Percentiles rank a stretch among this genome's conserved stretches.
These are phyloP conservation scores for Phialocephala subalpina DNA, from an alignment of 2,329 filamentous ascomycete genomes.

Conservation along the genomic window DNA sequence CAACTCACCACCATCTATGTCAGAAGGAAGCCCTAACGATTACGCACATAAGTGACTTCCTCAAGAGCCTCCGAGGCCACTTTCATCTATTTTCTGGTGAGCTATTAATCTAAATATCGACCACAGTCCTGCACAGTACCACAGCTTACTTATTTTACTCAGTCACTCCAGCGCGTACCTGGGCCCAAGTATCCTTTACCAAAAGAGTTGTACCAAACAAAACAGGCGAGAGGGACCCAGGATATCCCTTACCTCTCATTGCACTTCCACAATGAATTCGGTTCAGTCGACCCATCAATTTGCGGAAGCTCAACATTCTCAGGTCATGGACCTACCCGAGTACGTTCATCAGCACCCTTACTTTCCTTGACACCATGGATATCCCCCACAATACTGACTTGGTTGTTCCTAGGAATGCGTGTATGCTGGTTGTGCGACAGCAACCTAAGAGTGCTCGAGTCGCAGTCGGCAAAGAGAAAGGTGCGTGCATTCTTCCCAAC, in stretches of 20 bases:
- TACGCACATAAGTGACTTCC: constrained; percentile 10
- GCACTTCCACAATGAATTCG: constrained; percentile 2
- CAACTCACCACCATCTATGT: constrained; percentile 9
- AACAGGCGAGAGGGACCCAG: background rate
- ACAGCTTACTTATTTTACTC: background rate
- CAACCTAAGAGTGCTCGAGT: constrained; percentile 73
- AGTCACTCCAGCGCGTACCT: background rate
- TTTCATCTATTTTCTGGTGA: constrained; percentile 13
- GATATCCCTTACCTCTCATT: background rate
- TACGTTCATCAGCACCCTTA: constrained; percentile 23
- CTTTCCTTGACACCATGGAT: background rate
- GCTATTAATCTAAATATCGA: background rate
- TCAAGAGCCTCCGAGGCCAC: background rate
- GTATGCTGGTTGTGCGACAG: constrained; percentile 68
- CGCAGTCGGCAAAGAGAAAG: constrained; percentile 78
- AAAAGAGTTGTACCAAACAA: constrained; percentile 1
- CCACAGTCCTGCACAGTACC: background rate
- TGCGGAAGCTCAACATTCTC: constrained; percentile 34
- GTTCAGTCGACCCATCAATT: constrained; percentile 36
- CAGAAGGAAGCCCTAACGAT: background rate
- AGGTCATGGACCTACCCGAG: constrained; percentile 36
- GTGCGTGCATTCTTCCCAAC: constrained; percentile 49
- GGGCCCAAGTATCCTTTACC: background rate
- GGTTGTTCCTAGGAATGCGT: constrained; percentile 55
- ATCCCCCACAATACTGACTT: background rate